Conservation (phyloP, 1,139 yeast genomes). For the Debaryomyces sp. region DNA sequence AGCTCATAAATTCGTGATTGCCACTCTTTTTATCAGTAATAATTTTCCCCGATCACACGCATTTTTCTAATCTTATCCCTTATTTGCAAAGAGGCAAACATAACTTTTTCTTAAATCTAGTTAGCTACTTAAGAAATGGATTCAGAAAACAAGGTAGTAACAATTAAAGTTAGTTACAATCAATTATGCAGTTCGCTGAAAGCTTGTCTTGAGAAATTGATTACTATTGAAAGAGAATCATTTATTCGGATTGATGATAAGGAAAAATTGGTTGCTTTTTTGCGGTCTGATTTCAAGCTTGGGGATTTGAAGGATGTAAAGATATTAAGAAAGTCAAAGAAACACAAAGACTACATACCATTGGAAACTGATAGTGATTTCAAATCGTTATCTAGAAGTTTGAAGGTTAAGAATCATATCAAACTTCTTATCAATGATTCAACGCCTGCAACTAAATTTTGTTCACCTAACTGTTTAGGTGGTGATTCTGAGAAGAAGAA, state of each 20-base stretch:
- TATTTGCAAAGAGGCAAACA: slow-evolving; percentile 1
- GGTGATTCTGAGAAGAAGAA: slow-evolving; percentile 12
- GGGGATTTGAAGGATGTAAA: slow-evolving; percentile 9
- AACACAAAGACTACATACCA: slow-evolving; percentile 41
- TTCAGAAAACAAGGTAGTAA: slow-evolving; percentile 10
- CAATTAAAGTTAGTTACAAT: slow-evolving; percentile 15
- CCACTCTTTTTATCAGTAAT: slow-evolving; percentile 5
- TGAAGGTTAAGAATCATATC: slow-evolving; percentile 45
- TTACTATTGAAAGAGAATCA: slow-evolving; percentile 14
- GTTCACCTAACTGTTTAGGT: neutral
- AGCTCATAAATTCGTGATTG: neutral
- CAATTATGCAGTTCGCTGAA: slow-evolving; percentile 9
- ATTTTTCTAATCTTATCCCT: slow-evolving; percentile 2
- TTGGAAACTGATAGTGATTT: slow-evolving; percentile 46
- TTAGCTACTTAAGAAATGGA: slow-evolving; percentile 5
- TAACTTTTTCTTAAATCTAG: slow-evolving; percentile 1
- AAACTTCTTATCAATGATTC: slow-evolving; percentile 31
- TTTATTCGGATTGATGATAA: slow-evolving; percentile 18
- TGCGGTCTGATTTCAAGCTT: slow-evolving; percentile 10
- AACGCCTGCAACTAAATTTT: neutral
- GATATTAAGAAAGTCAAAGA: slow-evolving; percentile 45
- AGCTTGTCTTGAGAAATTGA: slow-evolving; percentile 13
- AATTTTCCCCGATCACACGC: slow-evolving; percentile 4
- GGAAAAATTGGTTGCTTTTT: slow-evolving; percentile 16
- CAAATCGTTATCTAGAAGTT: slow-evolving; percentile 47